Evolutionary conservation across 2,329 filamentous ascomycete genomes (phyloP).

Genomic region (Aspergillus sergii): DNA sequence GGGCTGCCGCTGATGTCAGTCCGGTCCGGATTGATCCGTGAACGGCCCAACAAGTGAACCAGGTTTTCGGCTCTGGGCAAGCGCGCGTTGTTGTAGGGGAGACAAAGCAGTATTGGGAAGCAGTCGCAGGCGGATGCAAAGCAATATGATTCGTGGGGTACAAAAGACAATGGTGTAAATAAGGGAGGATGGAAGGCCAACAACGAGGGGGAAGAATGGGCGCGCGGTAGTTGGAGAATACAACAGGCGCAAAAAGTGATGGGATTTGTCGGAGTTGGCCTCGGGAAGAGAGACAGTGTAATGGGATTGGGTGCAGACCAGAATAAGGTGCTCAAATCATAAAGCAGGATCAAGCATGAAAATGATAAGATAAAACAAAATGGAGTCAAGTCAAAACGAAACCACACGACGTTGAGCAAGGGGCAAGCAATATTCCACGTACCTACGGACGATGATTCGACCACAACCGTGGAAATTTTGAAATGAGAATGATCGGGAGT

Average conservation of each 20-base stretch:
- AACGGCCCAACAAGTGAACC: conserved; percentile 11
- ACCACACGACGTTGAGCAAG: conserved; percentile 3
- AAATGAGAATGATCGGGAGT: conserved; percentile 1
- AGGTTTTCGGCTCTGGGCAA: neutral
- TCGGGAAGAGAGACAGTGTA: conserved; percentile 12
- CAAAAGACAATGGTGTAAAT: neutral
- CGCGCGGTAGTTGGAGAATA: conserved; percentile 9
- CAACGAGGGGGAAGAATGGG: conserved; percentile 8
- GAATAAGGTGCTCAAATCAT: conserved; percentile 18
- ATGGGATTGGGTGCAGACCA: conserved; percentile 20
- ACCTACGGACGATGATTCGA: conserved; percentile 10
- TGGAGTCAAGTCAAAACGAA: conserved; percentile 5
- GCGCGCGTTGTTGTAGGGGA: neutral
- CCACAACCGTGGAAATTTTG: conserved; percentile 10
- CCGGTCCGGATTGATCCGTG: conserved; percentile 26
- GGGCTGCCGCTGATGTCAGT: conserved; percentile 32
- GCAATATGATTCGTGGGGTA: conserved; percentile 20
- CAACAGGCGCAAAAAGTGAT: conserved; percentile 2
- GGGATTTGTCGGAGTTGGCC: conserved; percentile 2
- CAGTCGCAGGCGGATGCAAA: conserved; percentile 11
- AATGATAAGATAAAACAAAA: conserved; percentile 6
- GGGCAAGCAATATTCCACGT: conserved; percentile 9
- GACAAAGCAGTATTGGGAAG: neutral
- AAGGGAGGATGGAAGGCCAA: neutral
- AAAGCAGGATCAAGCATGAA: conserved; percentile 5